Evolutionary conservation across 495 filamentous ascomycete species (phyloP), one percentile per base, ranked within the genome.

Genomic region (Xylaria intraflava): DNA sequence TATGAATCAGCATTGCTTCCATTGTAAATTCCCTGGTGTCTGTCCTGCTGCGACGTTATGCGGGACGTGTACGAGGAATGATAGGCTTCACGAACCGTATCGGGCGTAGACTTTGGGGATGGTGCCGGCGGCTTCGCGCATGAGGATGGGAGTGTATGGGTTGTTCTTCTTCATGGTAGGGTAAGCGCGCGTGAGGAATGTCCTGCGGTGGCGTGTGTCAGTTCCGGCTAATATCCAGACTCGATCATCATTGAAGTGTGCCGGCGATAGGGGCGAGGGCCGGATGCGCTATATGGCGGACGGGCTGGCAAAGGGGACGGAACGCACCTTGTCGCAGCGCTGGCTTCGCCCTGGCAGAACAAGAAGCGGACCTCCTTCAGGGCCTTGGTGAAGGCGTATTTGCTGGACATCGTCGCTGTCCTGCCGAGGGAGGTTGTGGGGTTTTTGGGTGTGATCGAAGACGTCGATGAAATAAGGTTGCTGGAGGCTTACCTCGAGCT

Each of bases 111-210:
- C 86, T 62, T 80, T 84, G 38, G 93, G 92, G 65, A 87, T 71
- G 38, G 83, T 87, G 56, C 84, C 89, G 46, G 79, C 68, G 29
- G 94, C 93, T 72, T 98, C 94, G 58, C 93, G 87, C 46, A 98
- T 80, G 78, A 98, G 74, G 71, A 98, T 97, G 44, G 93, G 93
- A 38, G 82, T 95, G 69, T 89, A 73, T 9, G 93, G 93, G 74
- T 98, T 97, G 78, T 93, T 85, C 80, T 95, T 94, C 82, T 98
- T 98, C 92, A 98, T 97, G 61, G 88, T 91, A 6, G 93, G 94
- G 72, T 98, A 98, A 50, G 91, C 88, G 69, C 87, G 83, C 53
- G 84, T 83, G 45, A 98, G 77, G 78, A 98, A 98, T 11, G 86
- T 82, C 70, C 93, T 98, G 65, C 27, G 7, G 5, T 19, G 16